Evolutionary conservation across 148 eudicot species (phyloP).

Genomic region (Cornus florida): DNA sequence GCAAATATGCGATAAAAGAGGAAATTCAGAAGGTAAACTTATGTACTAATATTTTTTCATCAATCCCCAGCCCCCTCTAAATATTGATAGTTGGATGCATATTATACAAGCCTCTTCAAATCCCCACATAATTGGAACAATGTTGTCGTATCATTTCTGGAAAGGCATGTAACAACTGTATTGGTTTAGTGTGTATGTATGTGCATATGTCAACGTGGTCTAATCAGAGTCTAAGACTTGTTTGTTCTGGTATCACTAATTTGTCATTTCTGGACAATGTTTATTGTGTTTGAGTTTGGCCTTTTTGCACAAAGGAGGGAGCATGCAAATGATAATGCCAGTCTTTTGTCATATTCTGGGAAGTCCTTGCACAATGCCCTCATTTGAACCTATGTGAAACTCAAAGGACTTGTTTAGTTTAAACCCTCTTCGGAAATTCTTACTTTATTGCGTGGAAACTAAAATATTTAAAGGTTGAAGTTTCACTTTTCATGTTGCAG

Average conservation of each 20-base stretch:
- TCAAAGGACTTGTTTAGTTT: no score
- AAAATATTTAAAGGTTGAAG: no score
- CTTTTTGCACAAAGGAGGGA: no score
- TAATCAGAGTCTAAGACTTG: neutral
- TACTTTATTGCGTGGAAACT: no score
- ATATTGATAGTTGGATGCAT: neutral
- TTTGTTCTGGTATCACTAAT: neutral
- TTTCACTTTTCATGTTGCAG: constrained; percentile 32
- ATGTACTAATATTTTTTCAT: no score
- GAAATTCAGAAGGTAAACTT: constrained; percentile 33
- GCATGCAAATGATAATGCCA: no score
- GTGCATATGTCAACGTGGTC: neutral
- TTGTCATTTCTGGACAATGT: neutral
- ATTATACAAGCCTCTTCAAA: neutral
- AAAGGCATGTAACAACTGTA: neutral
- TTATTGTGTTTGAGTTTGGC: no score
- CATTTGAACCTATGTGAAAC: neutral
- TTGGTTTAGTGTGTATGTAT: neutral
- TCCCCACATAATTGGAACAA: neutral
- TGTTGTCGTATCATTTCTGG: neutral
- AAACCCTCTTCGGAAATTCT: no score
- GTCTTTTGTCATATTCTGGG: no score
- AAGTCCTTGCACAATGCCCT: no score
- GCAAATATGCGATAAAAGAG: no score
- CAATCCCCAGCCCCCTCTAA: neutral